Conservation (phyloP, 108 stramenopile genomes). For the Skeletonema marinoi region DNA sequence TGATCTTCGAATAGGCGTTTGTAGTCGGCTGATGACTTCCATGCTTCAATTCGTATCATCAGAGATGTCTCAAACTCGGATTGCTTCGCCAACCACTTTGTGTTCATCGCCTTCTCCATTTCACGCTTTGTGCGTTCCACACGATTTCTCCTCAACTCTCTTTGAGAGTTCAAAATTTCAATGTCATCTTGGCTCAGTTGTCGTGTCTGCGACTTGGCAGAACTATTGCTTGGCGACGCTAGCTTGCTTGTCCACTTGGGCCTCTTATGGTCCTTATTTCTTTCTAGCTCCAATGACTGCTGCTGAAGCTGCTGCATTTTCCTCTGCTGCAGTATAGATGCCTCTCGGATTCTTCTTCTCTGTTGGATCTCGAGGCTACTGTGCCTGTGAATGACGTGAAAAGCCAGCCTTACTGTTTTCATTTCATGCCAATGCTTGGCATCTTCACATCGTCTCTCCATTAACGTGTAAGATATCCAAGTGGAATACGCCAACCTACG, state of each 20-base stretch:
- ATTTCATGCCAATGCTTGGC: conserved; percentile 16
- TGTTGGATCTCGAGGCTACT: background rate
- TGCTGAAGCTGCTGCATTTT: background rate
- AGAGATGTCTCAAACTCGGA: conserved; percentile 8
- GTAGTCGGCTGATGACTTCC: conserved; percentile 26
- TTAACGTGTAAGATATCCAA: conserved; percentile 11
- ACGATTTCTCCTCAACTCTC: conserved; percentile 13
- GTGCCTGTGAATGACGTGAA: background rate
- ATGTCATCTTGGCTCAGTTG: conserved; percentile 7
- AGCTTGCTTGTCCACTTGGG: conserved; percentile 8
- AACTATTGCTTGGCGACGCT: background rate
- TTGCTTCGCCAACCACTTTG: conserved; percentile 22
- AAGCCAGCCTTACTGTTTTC: background rate
- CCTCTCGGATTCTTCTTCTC: conserved; percentile 7
- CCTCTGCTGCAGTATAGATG: conserved; percentile 12
- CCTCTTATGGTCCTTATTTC: background rate
- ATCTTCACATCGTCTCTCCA: background rate
- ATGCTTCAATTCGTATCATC: background rate
- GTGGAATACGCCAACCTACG: conserved; percentile 6
- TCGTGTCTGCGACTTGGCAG: conserved; percentile 4
- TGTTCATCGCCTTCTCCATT: conserved; percentile 6
- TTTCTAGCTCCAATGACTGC: background rate
- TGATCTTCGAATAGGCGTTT: conserved; percentile 16
- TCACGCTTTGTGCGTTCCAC: background rate
- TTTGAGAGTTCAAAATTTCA: conserved; percentile 12